Conservation (phyloP, 2,329 filamentous ascomycete species). For the Sclerotinia trifoliorum region DNA sequence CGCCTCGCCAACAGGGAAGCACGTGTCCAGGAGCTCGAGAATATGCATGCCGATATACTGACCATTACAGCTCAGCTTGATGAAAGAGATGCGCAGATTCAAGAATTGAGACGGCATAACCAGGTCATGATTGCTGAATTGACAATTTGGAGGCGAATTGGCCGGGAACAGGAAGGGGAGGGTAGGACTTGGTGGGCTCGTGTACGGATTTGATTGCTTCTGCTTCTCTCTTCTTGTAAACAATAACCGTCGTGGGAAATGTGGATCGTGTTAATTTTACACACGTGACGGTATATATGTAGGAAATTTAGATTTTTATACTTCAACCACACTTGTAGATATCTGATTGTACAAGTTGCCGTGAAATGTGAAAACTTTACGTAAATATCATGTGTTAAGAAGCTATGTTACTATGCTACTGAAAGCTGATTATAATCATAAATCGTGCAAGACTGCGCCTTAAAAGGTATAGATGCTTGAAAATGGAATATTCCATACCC, state of each 20-base stretch:
- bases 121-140: background rate
- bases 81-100: constrained; percentile 6
- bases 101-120: background rate
- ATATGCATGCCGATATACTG: background rate
- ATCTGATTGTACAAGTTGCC: background rate
- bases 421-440: background rate
- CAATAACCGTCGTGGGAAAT: background rate
- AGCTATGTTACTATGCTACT: background rate
- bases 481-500: constrained; percentile 59
- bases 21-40: background rate
- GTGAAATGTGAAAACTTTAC: background rate
- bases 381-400: background rate
- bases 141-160: background rate
- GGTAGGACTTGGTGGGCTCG: background rate
- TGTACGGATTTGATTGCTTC: background rate
- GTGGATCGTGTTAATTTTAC: background rate
- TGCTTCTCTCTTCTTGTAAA: background rate
- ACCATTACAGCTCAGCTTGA: background rate
- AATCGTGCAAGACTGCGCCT: background rate
- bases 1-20: background rate
- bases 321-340: background rate
- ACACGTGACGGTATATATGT: background rate
- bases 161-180: background rate
- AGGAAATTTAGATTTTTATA: background rate
- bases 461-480: constrained; percentile 21